phyloP scores from a whole-genome alignment of 176 grass and related monocot genomes.

The Thinopyrum elongatum region DNA sequence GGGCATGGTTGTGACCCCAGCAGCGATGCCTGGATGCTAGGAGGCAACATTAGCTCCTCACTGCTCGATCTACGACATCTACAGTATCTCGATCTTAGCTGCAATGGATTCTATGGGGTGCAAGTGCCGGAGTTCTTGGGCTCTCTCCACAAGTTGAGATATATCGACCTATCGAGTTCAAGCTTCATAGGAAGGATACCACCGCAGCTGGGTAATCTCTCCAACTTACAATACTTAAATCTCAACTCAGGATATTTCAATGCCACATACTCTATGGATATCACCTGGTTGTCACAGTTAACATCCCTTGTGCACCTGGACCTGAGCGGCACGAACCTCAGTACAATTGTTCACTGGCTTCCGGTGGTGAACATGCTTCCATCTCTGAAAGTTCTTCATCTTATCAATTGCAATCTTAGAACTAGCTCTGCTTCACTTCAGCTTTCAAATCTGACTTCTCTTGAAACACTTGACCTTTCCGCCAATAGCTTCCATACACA shows the following conservation, averaged over 20 bases:
- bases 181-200: background rate
- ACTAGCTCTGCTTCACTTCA: background rate
- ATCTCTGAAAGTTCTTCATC: background rate
- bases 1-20: background rate
- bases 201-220: background rate
- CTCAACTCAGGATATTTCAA: accelerated
- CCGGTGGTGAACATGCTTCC: slow-evolving; percentile 16
- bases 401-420: background rate
- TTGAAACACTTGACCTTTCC: slow-evolving; percentile 10
- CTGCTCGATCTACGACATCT: too few relatives aligned
- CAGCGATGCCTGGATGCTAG: too few relatives aligned
- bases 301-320: slow-evolving; percentile 24
- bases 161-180: too few relatives aligned
- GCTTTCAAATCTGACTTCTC: background rate
- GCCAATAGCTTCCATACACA: background rate
- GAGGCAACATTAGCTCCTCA: too few relatives aligned
- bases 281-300: slow-evolving; percentile 32
- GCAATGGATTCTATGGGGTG: too few relatives aligned
- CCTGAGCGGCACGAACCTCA: background rate
- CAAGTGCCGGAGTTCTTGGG: too few relatives aligned
- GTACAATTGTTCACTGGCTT: background rate
- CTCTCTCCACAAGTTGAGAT: too few relatives aligned
- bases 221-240: background rate
- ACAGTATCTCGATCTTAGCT: accelerated
- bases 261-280: background rate